phyloP scores from a whole-genome alignment of 2,329 filamentous ascomycete genomes.

The Xylariaceae sp. region DNA sequence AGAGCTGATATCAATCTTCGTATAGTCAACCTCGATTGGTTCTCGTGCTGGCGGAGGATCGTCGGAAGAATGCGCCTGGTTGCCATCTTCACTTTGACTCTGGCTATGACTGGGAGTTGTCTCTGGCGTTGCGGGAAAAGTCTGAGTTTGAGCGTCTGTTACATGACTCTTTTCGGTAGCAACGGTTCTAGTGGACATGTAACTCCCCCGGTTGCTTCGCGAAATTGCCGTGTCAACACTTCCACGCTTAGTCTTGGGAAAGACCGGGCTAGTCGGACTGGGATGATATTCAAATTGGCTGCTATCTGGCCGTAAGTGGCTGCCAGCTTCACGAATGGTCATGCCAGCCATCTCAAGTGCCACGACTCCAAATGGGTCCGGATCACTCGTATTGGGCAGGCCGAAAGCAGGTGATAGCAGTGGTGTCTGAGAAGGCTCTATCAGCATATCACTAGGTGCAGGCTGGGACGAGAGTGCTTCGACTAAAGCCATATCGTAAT shows the following conservation, averaged over 20 bases:
- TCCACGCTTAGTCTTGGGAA: conserved; percentile 54
- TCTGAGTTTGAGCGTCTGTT: conserved; percentile 67
- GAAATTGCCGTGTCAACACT: conserved; percentile 64
- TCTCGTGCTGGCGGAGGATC: conserved; percentile 37
- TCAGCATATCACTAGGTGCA: conserved; percentile 69
- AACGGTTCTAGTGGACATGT: conserved; percentile 63
- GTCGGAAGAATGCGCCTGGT: conserved; percentile 38
- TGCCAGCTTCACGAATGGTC: conserved; percentile 86
- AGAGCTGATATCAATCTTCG: conserved; percentile 52
- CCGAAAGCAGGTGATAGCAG: conserved; percentile 60
- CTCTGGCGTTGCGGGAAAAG: conserved; percentile 49
- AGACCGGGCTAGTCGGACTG: conserved; percentile 69
- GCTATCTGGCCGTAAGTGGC: conserved; percentile 66
- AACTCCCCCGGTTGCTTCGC: conserved; percentile 67
- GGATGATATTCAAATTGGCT: conserved; percentile 81
- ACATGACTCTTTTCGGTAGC: conserved; percentile 60
- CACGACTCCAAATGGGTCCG: conserved; percentile 86
- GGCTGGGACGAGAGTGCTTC: conserved; percentile 60
- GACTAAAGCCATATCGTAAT: conserved; percentile 67
- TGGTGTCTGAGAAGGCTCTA: conserved; percentile 42
- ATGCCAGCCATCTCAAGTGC: conserved; percentile 88
- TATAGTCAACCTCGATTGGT: conserved; percentile 55
- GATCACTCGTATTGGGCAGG: conserved; percentile 73
- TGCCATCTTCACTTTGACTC: conserved; percentile 52
- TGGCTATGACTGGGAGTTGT: conserved; percentile 42